phyloP scores from a whole-genome alignment of 768 basidiomycete species.

The Lentinula edodes region DNA sequence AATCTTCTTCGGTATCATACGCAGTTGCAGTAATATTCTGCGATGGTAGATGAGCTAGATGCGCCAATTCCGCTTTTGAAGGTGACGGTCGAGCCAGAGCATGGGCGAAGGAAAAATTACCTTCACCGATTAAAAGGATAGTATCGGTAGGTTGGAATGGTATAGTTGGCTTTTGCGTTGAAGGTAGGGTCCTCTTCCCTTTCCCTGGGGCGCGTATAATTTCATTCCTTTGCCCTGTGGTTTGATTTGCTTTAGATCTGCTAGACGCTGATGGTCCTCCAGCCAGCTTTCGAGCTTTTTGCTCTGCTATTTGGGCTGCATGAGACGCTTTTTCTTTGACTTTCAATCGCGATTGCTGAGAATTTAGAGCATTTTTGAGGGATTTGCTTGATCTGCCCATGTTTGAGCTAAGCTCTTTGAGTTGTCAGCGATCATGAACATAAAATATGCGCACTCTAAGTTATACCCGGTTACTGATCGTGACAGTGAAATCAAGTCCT shows the following conservation, averaged over 20 bases:
- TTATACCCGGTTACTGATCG: too few relatives aligned
- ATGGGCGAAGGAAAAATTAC: conserved; percentile 88
- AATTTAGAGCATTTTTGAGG: conserved; percentile 63
- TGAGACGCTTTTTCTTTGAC: conserved; percentile 57
- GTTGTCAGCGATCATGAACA: too few relatives aligned
- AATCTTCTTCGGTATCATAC: conserved; percentile 74
- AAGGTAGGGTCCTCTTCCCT: neutral
- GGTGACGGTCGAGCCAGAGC: conserved; percentile 55
- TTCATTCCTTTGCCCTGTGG: neutral
- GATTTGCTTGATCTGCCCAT: conserved; percentile 50
- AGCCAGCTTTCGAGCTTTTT: conserved; percentile 14
- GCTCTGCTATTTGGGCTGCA: conserved; percentile 35
- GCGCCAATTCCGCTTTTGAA: conserved; percentile 31
- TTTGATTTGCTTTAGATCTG: conserved; percentile 34
- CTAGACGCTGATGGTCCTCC: conserved; percentile 8
- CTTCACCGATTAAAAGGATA: conserved; percentile 85
- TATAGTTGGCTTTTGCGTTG: conserved; percentile 39
- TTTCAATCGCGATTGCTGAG: conserved; percentile 63
- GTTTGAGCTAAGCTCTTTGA: too few relatives aligned
- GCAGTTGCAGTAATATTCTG: conserved; percentile 79
- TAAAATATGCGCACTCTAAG: too few relatives aligned
- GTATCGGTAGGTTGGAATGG: conserved; percentile 63
- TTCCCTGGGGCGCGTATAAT: neutral
- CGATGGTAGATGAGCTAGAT: conserved; percentile 37
- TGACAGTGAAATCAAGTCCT: too few relatives aligned